These are phyloP conservation scores for Lactarius trivialis DNA, from an alignment of 768 basidiomycete species.

Conservation along the genomic window DNA sequence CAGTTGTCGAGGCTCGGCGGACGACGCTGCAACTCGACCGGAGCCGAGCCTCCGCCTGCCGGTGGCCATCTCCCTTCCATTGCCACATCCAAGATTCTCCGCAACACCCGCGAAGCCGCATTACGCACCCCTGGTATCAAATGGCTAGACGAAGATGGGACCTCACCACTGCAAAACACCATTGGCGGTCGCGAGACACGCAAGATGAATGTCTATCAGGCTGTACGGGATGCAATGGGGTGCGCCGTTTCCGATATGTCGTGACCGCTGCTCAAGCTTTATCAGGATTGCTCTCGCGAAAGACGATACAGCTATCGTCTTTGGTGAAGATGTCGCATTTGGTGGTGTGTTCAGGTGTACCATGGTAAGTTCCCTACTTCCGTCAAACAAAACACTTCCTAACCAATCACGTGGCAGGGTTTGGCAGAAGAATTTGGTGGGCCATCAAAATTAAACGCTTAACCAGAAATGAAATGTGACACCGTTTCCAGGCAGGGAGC, in stretches of 20 bases:
- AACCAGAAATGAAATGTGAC: background rate
- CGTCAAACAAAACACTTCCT: background rate
- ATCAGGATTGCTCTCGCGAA: constrained; percentile 72
- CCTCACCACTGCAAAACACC: constrained; percentile 37
- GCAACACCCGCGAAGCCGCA: constrained; percentile 58
- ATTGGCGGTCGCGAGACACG: constrained; percentile 79
- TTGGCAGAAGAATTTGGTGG: constrained; percentile 88
- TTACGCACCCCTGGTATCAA: constrained; percentile 63
- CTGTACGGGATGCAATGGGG: constrained; percentile 87
- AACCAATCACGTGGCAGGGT: constrained; percentile 41
- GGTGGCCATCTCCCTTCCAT: constrained; percentile 71
- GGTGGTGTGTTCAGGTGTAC: constrained; percentile 94
- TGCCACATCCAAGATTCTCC: constrained; percentile 60
- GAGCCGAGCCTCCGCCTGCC: constrained; percentile 63
- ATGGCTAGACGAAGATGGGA: constrained; percentile 61
- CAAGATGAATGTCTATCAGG: constrained; percentile 95
- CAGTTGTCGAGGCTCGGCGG: constrained; percentile 10
- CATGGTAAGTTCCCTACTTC: constrained; percentile 47
- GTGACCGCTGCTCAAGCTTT: background rate
- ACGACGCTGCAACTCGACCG: constrained; percentile 28
- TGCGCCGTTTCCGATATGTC: constrained; percentile 28
- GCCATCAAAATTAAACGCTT: constrained; percentile 23
- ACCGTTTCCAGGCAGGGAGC: constrained; percentile 58
- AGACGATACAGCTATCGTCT: constrained; percentile 83
- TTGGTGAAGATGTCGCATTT: constrained; percentile 89